These are phyloP conservation scores for Tetrahymena thermophila DNA, from an alignment of 73 alveolate genomes.

Conservation along the genomic window DNA sequence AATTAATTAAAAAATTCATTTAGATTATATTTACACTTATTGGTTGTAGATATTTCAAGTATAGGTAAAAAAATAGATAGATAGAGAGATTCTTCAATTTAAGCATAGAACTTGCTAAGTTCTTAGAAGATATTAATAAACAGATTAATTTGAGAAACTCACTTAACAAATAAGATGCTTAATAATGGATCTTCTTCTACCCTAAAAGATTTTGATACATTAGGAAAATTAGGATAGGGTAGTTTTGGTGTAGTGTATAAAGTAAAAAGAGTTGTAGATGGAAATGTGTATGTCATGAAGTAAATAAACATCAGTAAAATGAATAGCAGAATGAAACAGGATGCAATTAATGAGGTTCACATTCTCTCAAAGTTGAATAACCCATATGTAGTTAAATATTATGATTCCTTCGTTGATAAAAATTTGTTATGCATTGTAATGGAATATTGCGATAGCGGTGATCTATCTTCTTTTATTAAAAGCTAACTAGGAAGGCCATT, in stretches of 20 bases:
- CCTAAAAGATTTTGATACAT: conserved; percentile 58
- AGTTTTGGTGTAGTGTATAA: conserved; percentile 56
- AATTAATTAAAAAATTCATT: no score
- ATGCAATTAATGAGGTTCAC: conserved; percentile 84
- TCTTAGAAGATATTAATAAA: neutral
- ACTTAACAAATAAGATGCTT: neutral
- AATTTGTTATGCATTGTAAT: conserved; percentile 61
- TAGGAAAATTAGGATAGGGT: conserved; percentile 59
- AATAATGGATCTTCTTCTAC: neutral
- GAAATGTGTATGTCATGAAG: conserved; percentile 34
- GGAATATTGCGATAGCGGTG: conserved; percentile 93
- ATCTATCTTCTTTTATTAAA: conserved; percentile 58
- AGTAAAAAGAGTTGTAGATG: conserved; percentile 48
- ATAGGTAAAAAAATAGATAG: no score
- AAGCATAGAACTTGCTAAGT: neutral
- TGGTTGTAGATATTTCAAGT: neutral
- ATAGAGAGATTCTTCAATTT: no score
- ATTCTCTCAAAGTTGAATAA: conserved; percentile 62
- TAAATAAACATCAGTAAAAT: conserved; percentile 35
- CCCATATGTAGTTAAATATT: conserved; percentile 74
- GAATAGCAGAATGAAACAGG: conserved; percentile 36
- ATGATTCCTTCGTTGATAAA: conserved; percentile 74
- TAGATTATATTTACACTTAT: neutral
- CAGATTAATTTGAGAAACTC: neutral
- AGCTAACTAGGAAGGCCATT: conserved; percentile 50